These are phyloP conservation scores for Trametes cinnabarina DNA, from an alignment of 768 basidiomycete genomes.

Conservation along the genomic window DNA sequence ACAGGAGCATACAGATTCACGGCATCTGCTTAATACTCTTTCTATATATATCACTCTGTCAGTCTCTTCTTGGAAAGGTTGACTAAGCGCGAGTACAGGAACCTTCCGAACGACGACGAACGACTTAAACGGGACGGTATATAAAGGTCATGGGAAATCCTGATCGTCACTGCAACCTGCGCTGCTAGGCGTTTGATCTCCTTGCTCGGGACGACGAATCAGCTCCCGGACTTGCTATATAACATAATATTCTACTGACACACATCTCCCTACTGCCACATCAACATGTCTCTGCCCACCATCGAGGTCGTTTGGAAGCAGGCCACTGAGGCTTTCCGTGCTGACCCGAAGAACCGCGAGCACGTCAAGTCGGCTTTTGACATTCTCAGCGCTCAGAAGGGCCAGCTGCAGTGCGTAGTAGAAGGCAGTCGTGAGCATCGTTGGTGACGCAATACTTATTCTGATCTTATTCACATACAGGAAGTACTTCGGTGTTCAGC, in stretches of 20 bases:
- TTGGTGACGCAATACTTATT: not conserved
- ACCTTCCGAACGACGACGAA: not conserved
- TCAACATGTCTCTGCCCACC: conserved; percentile 13
- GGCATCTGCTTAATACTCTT: too few species aligned
- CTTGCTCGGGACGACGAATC: too few species aligned
- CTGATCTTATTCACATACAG: not conserved
- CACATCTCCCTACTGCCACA: too few species aligned
- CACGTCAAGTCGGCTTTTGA: conserved; percentile 14
- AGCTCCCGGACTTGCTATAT: too few species aligned
- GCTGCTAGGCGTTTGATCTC: too few species aligned
- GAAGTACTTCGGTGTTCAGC: conserved; percentile 16
- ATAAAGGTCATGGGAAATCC: too few species aligned
- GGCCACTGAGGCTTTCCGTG: conserved; percentile 17
- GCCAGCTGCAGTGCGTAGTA: conserved; percentile 3
- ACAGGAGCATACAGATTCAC: too few species aligned
- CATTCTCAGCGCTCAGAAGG: conserved; percentile 16
- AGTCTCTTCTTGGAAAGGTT: too few species aligned
- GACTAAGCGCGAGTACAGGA: not conserved
- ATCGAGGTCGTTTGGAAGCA: conserved; percentile 16
- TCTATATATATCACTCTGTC: too few species aligned
- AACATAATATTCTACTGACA: too few species aligned
- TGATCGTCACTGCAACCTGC: too few species aligned
- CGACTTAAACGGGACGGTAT: not conserved
- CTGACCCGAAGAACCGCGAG: conserved; percentile 11
- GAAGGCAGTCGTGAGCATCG: not conserved